Conservation (phyloP, 2,329 filamentous ascomycete species). For the Penicillium sp. region DNA sequence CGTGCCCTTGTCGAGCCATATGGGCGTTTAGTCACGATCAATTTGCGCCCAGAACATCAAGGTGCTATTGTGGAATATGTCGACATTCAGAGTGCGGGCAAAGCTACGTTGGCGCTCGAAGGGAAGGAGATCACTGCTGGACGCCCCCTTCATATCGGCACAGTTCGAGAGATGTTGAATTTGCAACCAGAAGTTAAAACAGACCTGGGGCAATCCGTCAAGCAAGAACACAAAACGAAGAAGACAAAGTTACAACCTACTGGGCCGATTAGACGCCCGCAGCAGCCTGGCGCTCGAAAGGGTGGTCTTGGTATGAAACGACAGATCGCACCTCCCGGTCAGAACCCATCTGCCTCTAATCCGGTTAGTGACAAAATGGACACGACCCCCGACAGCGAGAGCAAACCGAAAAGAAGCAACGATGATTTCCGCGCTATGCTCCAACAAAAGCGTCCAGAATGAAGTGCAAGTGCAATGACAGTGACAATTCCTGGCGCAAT, state of each 20-base stretch:
- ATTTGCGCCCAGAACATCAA: constrained; percentile 75
- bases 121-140: constrained; percentile 47
- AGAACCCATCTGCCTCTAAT: constrained; percentile 3
- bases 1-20: constrained; percentile 67
- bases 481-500: constrained; percentile 20
- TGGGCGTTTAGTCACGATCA: constrained; percentile 70
- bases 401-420: constrained; percentile 52
- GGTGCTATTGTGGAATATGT: constrained; percentile 83
- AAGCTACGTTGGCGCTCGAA: constrained; percentile 47
- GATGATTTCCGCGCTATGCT: constrained; percentile 58
- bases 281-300: constrained; percentile 42
- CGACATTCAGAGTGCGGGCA: constrained; percentile 68
- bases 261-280: constrained; percentile 46
- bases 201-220: constrained; percentile 33
- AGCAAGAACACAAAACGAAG: constrained; percentile 36
- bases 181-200: constrained; percentile 43
- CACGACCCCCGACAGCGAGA: constrained; percentile 30
- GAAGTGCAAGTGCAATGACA: constrained; percentile 23
- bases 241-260: constrained; percentile 34
- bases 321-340: constrained; percentile 23
- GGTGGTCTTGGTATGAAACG: constrained; percentile 53
- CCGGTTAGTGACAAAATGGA: constrained; percentile 21
- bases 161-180: constrained; percentile 51
- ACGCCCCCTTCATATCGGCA: constrained; percentile 48
- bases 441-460: constrained; percentile 38